Base-by-base conservation (phyloP, 257 asterid species). In the Plantago ovata region DNA sequence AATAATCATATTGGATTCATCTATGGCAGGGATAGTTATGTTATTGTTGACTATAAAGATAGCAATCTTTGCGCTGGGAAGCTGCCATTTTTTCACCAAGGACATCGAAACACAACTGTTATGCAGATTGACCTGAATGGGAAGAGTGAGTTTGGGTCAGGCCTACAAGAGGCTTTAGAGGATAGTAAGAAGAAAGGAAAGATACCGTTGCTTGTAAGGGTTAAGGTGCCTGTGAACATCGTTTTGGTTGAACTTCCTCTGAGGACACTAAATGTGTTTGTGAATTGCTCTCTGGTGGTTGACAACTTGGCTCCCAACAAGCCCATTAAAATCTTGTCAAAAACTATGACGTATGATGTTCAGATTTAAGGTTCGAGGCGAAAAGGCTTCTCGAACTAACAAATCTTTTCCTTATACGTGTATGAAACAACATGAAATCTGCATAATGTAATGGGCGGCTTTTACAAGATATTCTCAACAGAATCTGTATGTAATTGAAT, bases 31-130 rank as follows among this genome's bases (percentile, higher is more conserved):
- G 70, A 40, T 0, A 81, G 76, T 69, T 56, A 53, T 10, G 55
- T 84, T 0, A 32, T 13, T 11, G 61, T 86, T 4, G n/a, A 36
- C 0, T 81, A 83, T 32, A 33, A 53, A 0, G 74, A 60, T 43
- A 50, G 69, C 4, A 46, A n/a, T 0, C 70, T 86, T 0, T 77
- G 85, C 48, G 46, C 61, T 0, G 95, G 90, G 0, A 64, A 65
- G 47, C n/a, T 81, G 0, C 94, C 94, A 2, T 20, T 19, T 12
- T 83, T 84, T 54, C 60, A 44, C 6, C 94, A 86, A 32, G 76
- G 77, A 3, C 59, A 51, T 5, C 23, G 33, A 10, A 86, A 84
- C 56, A 43, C 60, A 11, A 83, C 85, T 0, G 7, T 61, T 3
- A 9, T 86, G 13, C 28, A 32, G 6, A 43, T 81, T 38, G 72